Percentiles rank a stretch among this genome's conserved stretches.
These are phyloP conservation scores for Protea cynaroides DNA, from an alignment of 164 flowering plant genomes.

Conservation along the genomic window DNA sequence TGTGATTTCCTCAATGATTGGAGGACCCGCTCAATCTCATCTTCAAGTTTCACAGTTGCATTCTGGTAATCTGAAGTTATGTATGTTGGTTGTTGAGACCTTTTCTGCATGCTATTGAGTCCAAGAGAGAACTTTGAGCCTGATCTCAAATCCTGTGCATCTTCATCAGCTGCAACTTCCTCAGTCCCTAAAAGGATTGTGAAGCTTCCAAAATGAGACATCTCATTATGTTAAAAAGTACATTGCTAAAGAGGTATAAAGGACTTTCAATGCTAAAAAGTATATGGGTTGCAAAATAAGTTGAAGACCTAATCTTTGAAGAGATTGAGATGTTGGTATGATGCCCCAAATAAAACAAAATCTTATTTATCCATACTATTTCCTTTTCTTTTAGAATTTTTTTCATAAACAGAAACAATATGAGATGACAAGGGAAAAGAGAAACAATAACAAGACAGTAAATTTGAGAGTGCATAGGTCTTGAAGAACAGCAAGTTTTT, in stretches of 20 bases:
- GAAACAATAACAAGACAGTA: background rate
- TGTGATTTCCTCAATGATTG: slow-evolving; percentile 52
- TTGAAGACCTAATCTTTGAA: too few species aligned
- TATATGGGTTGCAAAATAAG: too few species aligned
- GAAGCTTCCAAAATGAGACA: background rate
- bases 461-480: background rate
- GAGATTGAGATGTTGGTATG: too few species aligned
- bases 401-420: background rate
- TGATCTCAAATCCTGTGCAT: background rate
- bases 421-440: too few species aligned
- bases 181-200: background rate
- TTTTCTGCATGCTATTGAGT: background rate
- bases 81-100: slow-evolving; percentile 6
- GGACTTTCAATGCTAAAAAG: too few species aligned
- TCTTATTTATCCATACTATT: too few species aligned
- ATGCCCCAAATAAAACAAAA: too few species aligned
- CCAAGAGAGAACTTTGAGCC: background rate
- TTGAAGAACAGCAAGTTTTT: background rate
- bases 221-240: background rate
- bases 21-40: slow-evolving; percentile 49
- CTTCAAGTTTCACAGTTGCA: slow-evolving; percentile 37
- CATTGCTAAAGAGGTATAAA: too few species aligned
- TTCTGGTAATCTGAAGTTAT: slow-evolving; percentile 17
- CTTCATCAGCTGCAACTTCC: background rate
- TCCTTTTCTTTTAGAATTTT: too few species aligned